phyloP scores from a whole-genome alignment of 2,329 filamentous ascomycete species.

The Penicillium palitans region DNA sequence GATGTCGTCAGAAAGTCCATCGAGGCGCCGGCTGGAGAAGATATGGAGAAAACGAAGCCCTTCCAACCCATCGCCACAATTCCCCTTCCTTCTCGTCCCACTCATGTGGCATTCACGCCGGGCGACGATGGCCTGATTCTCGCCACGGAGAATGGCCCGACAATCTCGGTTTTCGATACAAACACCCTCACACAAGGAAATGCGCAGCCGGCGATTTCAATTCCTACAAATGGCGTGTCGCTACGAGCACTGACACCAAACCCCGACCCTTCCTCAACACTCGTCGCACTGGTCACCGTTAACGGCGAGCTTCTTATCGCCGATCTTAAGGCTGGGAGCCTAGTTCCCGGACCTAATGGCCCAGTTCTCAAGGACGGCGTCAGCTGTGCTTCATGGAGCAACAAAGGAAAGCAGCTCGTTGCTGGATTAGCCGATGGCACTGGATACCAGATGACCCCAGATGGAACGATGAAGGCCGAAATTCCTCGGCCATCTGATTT shows the following conservation, averaged over 20 bases:
- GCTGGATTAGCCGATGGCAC: constrained; percentile 81
- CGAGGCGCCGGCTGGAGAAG: constrained; percentile 55
- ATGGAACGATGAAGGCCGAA: constrained; percentile 72
- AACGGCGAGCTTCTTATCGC: constrained; percentile 82
- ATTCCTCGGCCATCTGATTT: constrained; percentile 76
- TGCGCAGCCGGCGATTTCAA: constrained; percentile 68
- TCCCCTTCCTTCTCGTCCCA: constrained; percentile 71
- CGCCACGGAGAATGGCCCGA: constrained; percentile 76
- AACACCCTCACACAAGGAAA: constrained; percentile 65
- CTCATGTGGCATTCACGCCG: constrained; percentile 87
- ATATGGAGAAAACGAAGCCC: constrained; percentile 62
- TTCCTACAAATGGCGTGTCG: constrained; percentile 72
- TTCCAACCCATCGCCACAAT: constrained; percentile 76
- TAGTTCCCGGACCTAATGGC: constrained; percentile 61
- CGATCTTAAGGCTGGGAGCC: constrained; percentile 67
- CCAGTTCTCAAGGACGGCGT: constrained; percentile 71
- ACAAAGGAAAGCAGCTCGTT: constrained; percentile 86
- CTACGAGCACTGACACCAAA: constrained; percentile 78
- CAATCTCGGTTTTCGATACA: constrained; percentile 80
- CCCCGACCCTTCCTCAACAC: constrained; percentile 64
- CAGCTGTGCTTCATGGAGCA: constrained; percentile 87
- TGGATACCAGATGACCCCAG: constrained; percentile 77
- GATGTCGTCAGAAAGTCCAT: constrained; percentile 77
- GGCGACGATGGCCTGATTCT: constrained; percentile 83
- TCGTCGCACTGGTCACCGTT: constrained; percentile 77